Conservation (phyloP, 306 rosid genomes). For the Lotus japonicus region DNA sequence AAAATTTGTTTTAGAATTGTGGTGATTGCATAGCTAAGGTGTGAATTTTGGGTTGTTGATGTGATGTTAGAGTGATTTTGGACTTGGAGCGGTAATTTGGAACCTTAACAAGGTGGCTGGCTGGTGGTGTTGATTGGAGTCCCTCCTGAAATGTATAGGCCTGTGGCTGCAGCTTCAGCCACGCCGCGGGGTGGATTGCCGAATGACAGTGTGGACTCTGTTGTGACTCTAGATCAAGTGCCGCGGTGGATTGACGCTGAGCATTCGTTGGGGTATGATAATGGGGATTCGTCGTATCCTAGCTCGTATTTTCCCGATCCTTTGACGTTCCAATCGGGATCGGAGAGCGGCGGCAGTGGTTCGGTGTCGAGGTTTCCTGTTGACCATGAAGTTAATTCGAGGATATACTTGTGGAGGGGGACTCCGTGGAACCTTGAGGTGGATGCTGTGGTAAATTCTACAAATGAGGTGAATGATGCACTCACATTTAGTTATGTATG, state of each 20-base stretch:
- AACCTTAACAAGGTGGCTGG: slow-evolving; percentile 16
- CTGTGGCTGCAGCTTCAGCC: slow-evolving; percentile 49
- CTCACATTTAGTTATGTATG: neutral
- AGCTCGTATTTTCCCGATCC: slow-evolving; percentile 73
- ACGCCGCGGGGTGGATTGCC: slow-evolving; percentile 54
- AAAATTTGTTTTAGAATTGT: slow-evolving; percentile 1
- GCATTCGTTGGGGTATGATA: slow-evolving; percentile 47
- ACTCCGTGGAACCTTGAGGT: slow-evolving; percentile 97
- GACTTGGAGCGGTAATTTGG: slow-evolving; percentile 12
- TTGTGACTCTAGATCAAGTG: slow-evolving; percentile 83
- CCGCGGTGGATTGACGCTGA: slow-evolving; percentile 94
- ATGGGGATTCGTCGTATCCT: slow-evolving; percentile 62
- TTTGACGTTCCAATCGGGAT: slow-evolving; percentile 45
- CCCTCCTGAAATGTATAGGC: slow-evolving; percentile 52
- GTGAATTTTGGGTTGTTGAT: slow-evolving; percentile 17
- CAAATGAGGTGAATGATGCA: slow-evolving; percentile 70
- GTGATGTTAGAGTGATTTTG: slow-evolving; percentile 23
- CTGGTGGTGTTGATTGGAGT: slow-evolving; percentile 31
- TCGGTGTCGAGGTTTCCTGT: slow-evolving; percentile 76
- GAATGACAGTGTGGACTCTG: slow-evolving; percentile 57
- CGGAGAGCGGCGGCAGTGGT: slow-evolving; percentile 34
- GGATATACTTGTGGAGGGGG: slow-evolving; percentile 95
- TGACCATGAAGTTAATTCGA: slow-evolving; percentile 70
- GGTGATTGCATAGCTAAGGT: slow-evolving; percentile 17
- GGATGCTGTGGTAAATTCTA: slow-evolving; percentile 96